phyloP scores from a whole-genome alignment of 805 yeast species.

The Barnettozyma californica region DNA sequence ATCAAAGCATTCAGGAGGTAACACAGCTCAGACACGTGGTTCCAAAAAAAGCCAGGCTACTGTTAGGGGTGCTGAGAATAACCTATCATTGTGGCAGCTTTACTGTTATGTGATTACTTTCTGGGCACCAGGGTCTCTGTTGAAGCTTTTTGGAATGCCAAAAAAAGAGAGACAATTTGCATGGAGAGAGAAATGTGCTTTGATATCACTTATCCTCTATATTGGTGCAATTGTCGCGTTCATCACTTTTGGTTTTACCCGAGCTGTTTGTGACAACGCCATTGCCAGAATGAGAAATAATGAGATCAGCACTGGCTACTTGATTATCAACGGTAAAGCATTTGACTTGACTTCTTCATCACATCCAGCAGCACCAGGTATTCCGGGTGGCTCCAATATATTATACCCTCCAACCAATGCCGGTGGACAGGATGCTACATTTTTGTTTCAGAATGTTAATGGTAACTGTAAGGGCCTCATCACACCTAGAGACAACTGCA shows the following conservation, averaged over 20 bases:
- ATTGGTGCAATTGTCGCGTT: slow-evolving; percentile 79
- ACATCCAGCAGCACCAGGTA: slow-evolving; percentile 83
- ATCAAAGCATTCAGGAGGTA: slow-evolving; percentile 1
- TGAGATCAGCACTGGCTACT: slow-evolving; percentile 51
- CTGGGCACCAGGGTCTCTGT: slow-evolving; percentile 83
- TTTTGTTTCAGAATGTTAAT: slow-evolving; percentile 86
- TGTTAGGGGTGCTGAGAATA: slow-evolving; percentile 6
- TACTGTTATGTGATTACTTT: slow-evolving; percentile 81
- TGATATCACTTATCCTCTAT: slow-evolving; percentile 66
- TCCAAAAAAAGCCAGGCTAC: not conserved
- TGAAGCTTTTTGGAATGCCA: slow-evolving; percentile 69
- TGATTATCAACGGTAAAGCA: slow-evolving; percentile 80
- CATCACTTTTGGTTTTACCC: slow-evolving; percentile 85
- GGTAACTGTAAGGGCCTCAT: slow-evolving; percentile 83
- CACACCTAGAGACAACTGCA: slow-evolving; percentile 57
- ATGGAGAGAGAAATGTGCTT: slow-evolving; percentile 94
- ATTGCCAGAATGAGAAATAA: slow-evolving; percentile 49
- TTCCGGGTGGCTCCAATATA: slow-evolving; percentile 61
- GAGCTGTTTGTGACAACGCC: slow-evolving; percentile 60
- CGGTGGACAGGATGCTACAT: slow-evolving; percentile 82
- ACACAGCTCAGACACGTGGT: not conserved
- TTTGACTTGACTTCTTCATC: slow-evolving; percentile 63
- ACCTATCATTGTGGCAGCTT: slow-evolving; percentile 59
- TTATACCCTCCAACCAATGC: slow-evolving; percentile 83
- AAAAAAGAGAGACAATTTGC: slow-evolving; percentile 84